Conservation (phyloP, 768 basidiomycete genomes). For the Mycena epipterygia region DNA sequence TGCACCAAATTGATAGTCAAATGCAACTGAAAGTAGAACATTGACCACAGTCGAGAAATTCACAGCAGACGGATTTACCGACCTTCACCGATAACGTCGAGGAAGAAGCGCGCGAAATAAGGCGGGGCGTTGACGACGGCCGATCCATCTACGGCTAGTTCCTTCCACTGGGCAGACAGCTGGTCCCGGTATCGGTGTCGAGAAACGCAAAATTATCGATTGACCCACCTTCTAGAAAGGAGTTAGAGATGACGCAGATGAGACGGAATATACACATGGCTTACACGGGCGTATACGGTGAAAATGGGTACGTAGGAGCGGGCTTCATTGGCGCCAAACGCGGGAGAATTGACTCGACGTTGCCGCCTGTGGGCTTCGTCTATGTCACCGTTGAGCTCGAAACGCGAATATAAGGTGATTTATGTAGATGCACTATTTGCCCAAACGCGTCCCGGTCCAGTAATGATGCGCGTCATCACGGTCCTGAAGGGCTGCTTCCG, state of each 20-base stretch:
- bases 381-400: conserved; percentile 20
- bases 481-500: conserved; percentile 65
- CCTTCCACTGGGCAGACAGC: conserved; percentile 66
- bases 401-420: not conserved
- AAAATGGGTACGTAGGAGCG: conserved; percentile 67
- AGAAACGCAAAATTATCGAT: not conserved
- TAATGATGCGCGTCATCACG: conserved; percentile 62
- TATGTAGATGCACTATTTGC: conserved; percentile 58
- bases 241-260: conserved; percentile 30
- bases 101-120: conserved; percentile 64
- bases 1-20: conserved; percentile 22
- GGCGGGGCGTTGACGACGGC: conserved; percentile 62
- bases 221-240: not conserved
- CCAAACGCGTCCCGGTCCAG: conserved; percentile 68
- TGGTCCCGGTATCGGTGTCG: conserved; percentile 33
- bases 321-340: conserved; percentile 65
- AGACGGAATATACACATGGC: conserved; percentile 40
- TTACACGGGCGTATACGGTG: conserved; percentile 58
- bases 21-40: not conserved
- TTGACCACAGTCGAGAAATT: not conserved
- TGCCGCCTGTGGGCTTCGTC: conserved; percentile 67
- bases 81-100: conserved; percentile 69
- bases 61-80: not conserved
- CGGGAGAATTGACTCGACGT: conserved; percentile 66
- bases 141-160: conserved; percentile 58